Base-by-base conservation (phyloP, 129 eudicot genomes). In the Arctium lappa region DNA sequence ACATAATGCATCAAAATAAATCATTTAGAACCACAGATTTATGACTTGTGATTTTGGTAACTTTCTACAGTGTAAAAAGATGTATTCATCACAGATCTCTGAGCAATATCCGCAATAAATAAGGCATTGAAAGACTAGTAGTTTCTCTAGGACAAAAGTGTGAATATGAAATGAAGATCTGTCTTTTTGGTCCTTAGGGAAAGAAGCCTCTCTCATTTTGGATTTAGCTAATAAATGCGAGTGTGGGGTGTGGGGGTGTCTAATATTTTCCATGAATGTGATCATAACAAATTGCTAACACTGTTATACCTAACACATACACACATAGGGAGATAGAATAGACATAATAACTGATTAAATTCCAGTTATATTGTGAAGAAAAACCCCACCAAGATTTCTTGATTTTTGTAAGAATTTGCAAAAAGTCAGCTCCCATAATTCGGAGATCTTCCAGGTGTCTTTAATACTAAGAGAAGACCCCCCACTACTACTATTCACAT, bases 61-160 rank as follows among this genome's bases (percentile, higher is more conserved):
- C 46, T 86, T 50, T 73, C 27, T 69, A 66, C 15, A 77, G 70
- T 72, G 29, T 73, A 12, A 8, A 66, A 46, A 77, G 62, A 8
- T 37, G 56, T 62, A 40, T 27, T 32, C 68, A 27, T 33, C 15
- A 33, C 32, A 75, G 18, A 66, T 34, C 81, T 79, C 40, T 38
- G 37, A 16, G 46, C 38, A 53, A 74, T 63, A 82, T 81, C 74
- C 73, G 74, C 75, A 79, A 79, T 75, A 42, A 75, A 74, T 68
- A 79, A 48, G 77, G 78, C 82, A 77, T 79, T 77, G 18, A 72
- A 72, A 32, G 15, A 8, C 40, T 38, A 42, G 50, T 22, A 75
- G 75, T 80, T 72, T 39, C 29, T 73, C 33, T 33, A 46, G 56
- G 68, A 65, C 50, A 73, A 33, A 69, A 42, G 56, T n/a, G 66